Percentiles rank a stretch among this genome's conserved stretches.
These are phyloP conservation scores for Setaria italica DNA, from an alignment of 202 grass and related monocot genomes.

Conservation along the genomic window DNA sequence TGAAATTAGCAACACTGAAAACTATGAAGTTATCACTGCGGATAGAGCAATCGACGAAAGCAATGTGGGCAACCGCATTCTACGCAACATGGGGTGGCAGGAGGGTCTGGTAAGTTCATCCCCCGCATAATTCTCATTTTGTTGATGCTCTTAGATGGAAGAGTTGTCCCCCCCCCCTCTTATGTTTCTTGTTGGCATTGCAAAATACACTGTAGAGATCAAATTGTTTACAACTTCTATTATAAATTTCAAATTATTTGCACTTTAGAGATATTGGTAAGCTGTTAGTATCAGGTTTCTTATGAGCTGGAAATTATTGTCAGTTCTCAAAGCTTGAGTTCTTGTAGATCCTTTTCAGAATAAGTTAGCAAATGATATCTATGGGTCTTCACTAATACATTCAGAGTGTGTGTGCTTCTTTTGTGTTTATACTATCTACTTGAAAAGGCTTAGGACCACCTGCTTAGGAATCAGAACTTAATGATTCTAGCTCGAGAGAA, in stretches of 20 bases:
- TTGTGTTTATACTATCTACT: background rate
- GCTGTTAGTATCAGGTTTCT: background rate
- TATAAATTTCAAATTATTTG: conserved; percentile 3
- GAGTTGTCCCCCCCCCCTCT: background rate
- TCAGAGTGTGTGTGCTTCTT: background rate
- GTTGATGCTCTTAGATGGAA: background rate
- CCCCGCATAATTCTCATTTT: conserved; percentile 32
- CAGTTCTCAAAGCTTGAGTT: background rate
- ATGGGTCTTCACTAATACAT: background rate
- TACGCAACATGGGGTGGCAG: conserved; percentile 99
- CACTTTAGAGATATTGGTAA: background rate
- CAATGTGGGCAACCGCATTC: conserved; percentile 97
- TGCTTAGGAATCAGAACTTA: background rate
- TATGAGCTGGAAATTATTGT: background rate
- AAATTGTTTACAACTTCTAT: background rate
- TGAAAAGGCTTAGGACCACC: conserved; percentile 3
- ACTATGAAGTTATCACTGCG: conserved; percentile 89
- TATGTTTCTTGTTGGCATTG: background rate
- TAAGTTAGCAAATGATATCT: background rate
- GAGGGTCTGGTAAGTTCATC: conserved; percentile 81
- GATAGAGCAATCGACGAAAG: conserved; percentile 85
- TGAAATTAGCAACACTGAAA: conserved; percentile 72
- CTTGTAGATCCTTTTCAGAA: conserved; percentile 1
- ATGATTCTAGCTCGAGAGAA: background rate
- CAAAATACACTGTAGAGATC: background rate